These are phyloP conservation scores for Telfairia occidentalis DNA, from an alignment of 331 rosid species.

Conservation along the genomic window DNA sequence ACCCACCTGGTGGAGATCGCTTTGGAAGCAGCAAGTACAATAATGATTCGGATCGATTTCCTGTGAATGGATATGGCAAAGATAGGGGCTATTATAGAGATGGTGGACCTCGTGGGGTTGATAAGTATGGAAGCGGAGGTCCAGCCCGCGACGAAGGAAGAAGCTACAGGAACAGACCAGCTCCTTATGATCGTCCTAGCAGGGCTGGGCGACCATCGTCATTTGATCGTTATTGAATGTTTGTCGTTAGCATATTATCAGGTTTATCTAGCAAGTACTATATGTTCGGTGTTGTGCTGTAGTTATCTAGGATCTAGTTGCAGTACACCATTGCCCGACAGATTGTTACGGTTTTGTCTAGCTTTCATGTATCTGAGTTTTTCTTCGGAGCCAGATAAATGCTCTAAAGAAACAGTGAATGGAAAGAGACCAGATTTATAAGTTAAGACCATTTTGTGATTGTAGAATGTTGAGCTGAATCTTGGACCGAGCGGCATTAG, in stretches of 20 bases:
- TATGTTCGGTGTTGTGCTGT: background rate
- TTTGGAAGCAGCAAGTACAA: conserved; percentile 14
- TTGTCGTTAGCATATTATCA: background rate
- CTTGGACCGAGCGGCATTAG: background rate
- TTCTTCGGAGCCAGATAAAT: background rate
- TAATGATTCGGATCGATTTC: conserved; percentile 11
- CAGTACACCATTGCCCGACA: background rate
- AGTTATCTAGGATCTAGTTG: background rate
- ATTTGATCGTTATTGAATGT: conserved; percentile 20
- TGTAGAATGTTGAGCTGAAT: background rate
- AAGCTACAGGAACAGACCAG: conserved; percentile 21
- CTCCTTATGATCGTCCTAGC: conserved; percentile 29
- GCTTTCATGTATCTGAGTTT: conserved; percentile 2
- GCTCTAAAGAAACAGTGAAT: background rate
- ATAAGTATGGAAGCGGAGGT: conserved; percentile 25
- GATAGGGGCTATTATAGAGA: conserved; percentile 17
- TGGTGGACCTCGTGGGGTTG: conserved; percentile 15
- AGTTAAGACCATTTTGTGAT: background rate
- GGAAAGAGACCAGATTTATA: background rate
- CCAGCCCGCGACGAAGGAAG: conserved; percentile 21
- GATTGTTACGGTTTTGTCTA: background rate
- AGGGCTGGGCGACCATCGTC: conserved; percentile 18
- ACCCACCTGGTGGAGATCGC: conserved; percentile 10
- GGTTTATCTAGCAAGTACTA: background rate
- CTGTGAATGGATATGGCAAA: conserved; percentile 14